These are phyloP conservation scores for Leccinum obscurum DNA, from an alignment of 768 basidiomycete species.

Conservation along the genomic window DNA sequence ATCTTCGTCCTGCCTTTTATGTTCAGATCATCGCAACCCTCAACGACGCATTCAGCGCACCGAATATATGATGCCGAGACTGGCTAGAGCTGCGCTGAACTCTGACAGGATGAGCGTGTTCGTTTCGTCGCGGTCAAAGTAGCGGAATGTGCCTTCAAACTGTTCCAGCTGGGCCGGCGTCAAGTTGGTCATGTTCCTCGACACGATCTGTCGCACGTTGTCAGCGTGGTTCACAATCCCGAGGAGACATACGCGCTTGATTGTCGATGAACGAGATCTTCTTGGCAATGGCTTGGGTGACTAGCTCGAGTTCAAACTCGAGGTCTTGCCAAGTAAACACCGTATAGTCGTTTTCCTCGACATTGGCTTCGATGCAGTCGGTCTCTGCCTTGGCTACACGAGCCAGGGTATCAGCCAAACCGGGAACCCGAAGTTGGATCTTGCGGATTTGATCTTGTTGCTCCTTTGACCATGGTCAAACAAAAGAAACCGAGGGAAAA, in stretches of 20 bases:
- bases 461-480: conserved; percentile 42
- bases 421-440: conserved; percentile 68
- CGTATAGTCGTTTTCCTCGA: conserved; percentile 97
- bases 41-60: conserved; percentile 38
- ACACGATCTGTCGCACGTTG: conserved; percentile 67
- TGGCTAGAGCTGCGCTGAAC: conserved; percentile 92
- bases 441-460: conserved; percentile 70
- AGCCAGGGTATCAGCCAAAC: conserved; percentile 56
- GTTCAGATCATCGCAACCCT: not conserved
- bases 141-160: conserved; percentile 95
- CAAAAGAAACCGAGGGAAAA: conserved; percentile 9
- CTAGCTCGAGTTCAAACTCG: conserved; percentile 82
- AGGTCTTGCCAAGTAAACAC: conserved; percentile 88
- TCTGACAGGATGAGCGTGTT: conserved; percentile 85
- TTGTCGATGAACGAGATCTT: conserved; percentile 97
- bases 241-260: conserved; percentile 53
- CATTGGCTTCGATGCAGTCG: conserved; percentile 82
- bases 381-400: conserved; percentile 64
- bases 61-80: conserved; percentile 90
- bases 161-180: conserved; percentile 96
- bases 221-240: conserved; percentile 13
- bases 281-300: conserved; percentile 78
- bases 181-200: conserved; percentile 89
- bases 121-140: conserved; percentile 92
- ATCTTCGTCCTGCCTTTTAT: conserved; percentile 68